These are phyloP conservation scores for Cordyceps pruinosa DNA, from an alignment of 2,329 filamentous ascomycete genomes.

Conservation along the genomic window DNA sequence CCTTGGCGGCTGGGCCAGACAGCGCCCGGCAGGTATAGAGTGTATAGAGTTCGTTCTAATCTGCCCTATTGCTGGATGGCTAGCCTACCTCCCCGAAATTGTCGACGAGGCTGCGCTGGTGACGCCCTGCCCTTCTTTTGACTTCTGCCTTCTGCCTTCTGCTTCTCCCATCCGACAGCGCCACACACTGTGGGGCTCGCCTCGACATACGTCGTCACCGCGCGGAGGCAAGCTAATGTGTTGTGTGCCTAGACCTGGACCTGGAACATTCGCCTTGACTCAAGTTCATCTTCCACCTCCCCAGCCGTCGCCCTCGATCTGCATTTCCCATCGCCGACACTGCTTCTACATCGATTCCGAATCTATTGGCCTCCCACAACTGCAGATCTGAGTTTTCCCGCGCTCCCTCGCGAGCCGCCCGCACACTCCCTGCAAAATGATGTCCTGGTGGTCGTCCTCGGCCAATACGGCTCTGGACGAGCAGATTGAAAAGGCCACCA, in stretches of 20 bases:
- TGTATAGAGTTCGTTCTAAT: no score
- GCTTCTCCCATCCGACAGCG: constrained; percentile 5
- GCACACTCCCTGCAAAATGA: constrained; percentile 40
- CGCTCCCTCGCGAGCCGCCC: constrained; percentile 2
- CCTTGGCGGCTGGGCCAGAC: background rate
- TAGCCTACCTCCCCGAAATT: background rate
- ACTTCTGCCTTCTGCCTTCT: background rate
- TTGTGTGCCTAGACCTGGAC: constrained; percentile 5
- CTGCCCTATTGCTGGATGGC: background rate
- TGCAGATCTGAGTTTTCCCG: background rate
- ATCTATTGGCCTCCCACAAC: background rate
- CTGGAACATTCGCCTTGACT: constrained; percentile 7
- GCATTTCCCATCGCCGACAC: constrained; percentile 4
- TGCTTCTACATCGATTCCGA: background rate
- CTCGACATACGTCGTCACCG: constrained; percentile 12
- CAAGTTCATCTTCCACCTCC: constrained; percentile 1
- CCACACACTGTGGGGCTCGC: constrained; percentile 11
- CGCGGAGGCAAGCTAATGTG: constrained; percentile 11
- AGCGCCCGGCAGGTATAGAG: no score
- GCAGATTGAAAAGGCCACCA: constrained; percentile 92
- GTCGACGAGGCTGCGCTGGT: no score
- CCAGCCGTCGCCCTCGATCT: background rate
- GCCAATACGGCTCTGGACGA: constrained; percentile 88
- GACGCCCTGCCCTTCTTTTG: no score
- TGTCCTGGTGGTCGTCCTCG: constrained; percentile 96